Percentiles rank a stretch among this genome's conserved stretches.
Evolutionary conservation across 495 filamentous ascomycete species (phyloP).

Genomic region (Penicillium silybi): DNA sequence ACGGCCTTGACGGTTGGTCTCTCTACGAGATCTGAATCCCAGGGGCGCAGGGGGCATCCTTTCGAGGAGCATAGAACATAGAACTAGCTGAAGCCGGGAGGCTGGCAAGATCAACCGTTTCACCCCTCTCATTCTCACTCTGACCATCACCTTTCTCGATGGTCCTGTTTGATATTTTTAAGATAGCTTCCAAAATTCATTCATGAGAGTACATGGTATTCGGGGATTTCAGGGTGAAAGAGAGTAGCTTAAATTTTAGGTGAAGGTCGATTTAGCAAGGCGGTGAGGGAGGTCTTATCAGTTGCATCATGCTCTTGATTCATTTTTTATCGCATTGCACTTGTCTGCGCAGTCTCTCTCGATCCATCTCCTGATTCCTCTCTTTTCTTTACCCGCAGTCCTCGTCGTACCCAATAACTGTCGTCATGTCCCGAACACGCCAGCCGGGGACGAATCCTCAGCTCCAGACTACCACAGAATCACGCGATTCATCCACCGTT

Average conservation of each 20-base stretch:
- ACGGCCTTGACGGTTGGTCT: slow-evolving; percentile 40
- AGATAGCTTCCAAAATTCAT: slow-evolving; percentile 2
- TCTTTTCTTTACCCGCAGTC: neutral
- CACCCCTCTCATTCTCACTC: neutral
- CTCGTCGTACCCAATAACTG: no score
- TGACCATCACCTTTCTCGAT: neutral
- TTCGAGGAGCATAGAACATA: neutral
- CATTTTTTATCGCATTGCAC: neutral
- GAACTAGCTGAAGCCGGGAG: neutral
- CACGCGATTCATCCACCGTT: slow-evolving; percentile 11
- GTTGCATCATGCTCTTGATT: slow-evolving; percentile 1
- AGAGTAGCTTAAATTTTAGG: neutral
- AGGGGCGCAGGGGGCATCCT: neutral
- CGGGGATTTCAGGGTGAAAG: neutral
- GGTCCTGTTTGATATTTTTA: slow-evolving; percentile 6
- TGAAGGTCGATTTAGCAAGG: neutral
- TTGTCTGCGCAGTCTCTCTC: neutral
- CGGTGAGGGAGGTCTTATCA: slow-evolving; percentile 17
- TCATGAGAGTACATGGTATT: neutral
- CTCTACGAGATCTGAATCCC: slow-evolving; percentile 34
- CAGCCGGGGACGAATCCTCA: slow-evolving; percentile 20
- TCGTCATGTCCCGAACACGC: slow-evolving; percentile 31
- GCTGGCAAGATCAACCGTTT: neutral
- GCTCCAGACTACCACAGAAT: slow-evolving; percentile 16
- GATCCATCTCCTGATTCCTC: neutral